Evolutionary conservation across 805 yeast species (phyloP).

Genomic region (Maudiozyma saulgeensis): DNA sequence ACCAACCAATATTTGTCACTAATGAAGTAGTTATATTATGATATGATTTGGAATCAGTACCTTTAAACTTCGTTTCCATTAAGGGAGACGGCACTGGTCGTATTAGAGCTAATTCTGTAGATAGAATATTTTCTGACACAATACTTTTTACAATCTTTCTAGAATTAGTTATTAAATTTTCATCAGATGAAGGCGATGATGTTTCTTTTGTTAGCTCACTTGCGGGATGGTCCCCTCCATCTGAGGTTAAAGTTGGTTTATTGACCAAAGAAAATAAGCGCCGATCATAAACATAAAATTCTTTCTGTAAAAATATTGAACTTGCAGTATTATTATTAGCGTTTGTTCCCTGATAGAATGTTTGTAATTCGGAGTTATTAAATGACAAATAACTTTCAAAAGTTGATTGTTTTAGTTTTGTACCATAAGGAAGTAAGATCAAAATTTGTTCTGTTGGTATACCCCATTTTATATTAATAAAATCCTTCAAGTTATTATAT

Average conservation of each 20-base stretch:
- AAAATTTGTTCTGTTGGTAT: conserved; percentile 37
- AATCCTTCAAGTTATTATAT: conserved; percentile 35
- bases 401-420: conserved; percentile 37
- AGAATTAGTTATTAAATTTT: background rate
- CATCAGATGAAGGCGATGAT: background rate
- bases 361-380: background rate
- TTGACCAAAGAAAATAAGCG: conserved; percentile 37
- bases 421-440: conserved; percentile 56
- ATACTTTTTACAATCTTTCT: background rate
- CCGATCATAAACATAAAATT: conserved; percentile 56
- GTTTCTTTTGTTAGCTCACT: too few species aligned
- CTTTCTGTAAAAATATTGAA: conserved; percentile 14
- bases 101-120: conserved; percentile 6
- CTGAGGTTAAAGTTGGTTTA: conserved; percentile 8
- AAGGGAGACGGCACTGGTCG: conserved; percentile 27
- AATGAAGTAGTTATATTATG: conserved; percentile 29
- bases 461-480: conserved; percentile 33
- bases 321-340: conserved; percentile 4
- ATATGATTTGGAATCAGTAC: background rate
- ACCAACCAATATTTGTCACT: conserved; percentile 45
- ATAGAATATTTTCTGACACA: background rate
- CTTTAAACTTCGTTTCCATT: background rate
- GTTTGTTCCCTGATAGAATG: background rate
- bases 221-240: background rate
- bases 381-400: conserved; percentile 20